A percentile compares a stretch with the other conserved stretches of the same genome.
These are phyloP conservation scores for Eimeria maxima DNA, from an alignment of 169 alveolate species.

Conservation along the genomic window DNA sequence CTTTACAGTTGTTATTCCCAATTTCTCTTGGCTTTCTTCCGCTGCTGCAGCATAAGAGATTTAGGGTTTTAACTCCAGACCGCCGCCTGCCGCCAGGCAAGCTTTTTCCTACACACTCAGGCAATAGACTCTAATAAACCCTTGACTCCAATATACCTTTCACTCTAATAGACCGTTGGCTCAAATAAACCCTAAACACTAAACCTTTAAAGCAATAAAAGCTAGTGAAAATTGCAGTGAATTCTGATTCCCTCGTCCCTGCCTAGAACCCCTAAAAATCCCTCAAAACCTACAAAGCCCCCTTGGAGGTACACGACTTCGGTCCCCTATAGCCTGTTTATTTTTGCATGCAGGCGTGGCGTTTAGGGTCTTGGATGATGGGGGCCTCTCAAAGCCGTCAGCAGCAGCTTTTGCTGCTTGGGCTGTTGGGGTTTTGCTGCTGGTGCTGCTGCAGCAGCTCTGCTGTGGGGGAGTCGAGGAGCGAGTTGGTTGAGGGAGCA, in stretches of 20 bases:
- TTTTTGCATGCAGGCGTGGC: background rate
- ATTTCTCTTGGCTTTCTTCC: too few species aligned
- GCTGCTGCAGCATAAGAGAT: too few species aligned
- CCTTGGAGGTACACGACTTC: too few species aligned
- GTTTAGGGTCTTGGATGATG: background rate
- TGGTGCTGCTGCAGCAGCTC: background rate
- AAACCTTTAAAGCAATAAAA: too few species aligned
- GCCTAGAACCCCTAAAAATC: background rate
- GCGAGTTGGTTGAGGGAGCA: background rate
- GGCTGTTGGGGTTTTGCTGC: background rate
- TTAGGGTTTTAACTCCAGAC: background rate
- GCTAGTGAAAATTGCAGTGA: background rate
- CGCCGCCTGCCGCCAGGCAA: background rate
- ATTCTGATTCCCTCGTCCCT: background rate
- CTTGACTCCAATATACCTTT: background rate
- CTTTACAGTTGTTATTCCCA: too few species aligned
- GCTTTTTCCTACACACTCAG: too few species aligned
- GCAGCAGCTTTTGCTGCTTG: background rate
- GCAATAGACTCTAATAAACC: background rate
- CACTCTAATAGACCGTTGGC: background rate
- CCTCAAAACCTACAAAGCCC: background rate
- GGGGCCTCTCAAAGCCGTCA: background rate
- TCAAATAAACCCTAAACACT: background rate
- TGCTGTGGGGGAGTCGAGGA: background rate
- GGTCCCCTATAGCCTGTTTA: background rate